Base-by-base conservation (phyloP, 1,284 basidiomycete species). In the Ganoderma boninense region DNA sequence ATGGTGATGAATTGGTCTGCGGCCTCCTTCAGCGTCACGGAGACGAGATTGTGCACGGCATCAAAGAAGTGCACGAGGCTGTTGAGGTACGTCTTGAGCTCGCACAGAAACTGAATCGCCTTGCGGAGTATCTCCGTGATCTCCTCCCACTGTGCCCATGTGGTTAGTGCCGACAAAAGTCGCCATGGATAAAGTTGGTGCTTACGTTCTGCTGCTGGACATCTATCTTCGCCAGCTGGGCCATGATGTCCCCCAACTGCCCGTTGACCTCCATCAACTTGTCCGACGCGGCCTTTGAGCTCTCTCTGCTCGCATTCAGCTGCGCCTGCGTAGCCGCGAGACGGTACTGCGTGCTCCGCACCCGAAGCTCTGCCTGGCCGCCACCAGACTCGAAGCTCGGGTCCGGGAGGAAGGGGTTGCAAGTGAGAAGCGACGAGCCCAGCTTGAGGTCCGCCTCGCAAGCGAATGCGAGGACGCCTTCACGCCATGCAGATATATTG, bases 61-160 rank as follows among this genome's bases (percentile, higher is more conserved):
- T 60, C 62, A 46, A 70, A 70, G 62, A 70, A 70, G 14, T 67
- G 65, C 8, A 70, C 69, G 44, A 70, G 65, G 38, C 67, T 67
- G 65, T 70, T 67, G 16, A 70, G 62, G 57, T 67, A 70, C 35
- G 11, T 40, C 65, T 67, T 70, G 52, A 70, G 62, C 69, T 70
- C 62, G 65, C 62, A 67, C 1, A 70, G 66, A 35, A 67, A 70
- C 20, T 61, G 29, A 35, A 70, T 70, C 8, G 69, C 69, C 20
- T 57, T 59, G 20, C 18, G 16, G 23, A 70, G 56, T 14, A 67
- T 67, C 4, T 8, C 65, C 14, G 16, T 65, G 44, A 67, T 70
- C 38, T 62, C 65, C 57, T 67, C 62, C 69, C 65, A 67, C 69
- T 70, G 11, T 56, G 23, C 23, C 6, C 10, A 8, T 13, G 32